Base-by-base conservation (phyloP, 306 rosid species). In the Vigna hirtella region DNA sequence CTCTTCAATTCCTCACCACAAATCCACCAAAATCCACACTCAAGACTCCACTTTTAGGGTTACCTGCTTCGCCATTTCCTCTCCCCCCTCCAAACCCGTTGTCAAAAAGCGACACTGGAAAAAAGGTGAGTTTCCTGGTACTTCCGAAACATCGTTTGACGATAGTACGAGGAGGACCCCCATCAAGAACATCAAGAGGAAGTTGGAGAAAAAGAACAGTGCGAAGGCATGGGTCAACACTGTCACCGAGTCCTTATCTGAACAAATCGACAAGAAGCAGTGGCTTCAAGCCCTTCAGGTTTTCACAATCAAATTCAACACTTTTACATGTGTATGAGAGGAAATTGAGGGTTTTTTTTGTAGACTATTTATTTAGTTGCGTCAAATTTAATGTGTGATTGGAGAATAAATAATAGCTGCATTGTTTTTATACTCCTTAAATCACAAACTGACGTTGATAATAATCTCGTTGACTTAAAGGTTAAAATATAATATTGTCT, bases 201-300 rank as follows among this genome's bases (percentile, higher is more conserved):
- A 89, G 67, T 43, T 91, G 74, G 99, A 93, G 66, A 86, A 85
- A 11, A 91, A 87, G 77, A 59, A 76, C 66, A 55, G 85, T 24
- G 98, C 99, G 34, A 96, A 93, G 73, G 98, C 94, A 1, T 96
- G 96, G 99, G 98, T 66, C 80, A 89, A 77, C 82, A 96, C 99
- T 77, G 98, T 96, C 77, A 91, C 99, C 5, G 98, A 96, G 82
- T 79, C 93, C 85, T 83, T 96, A 55, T 86, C 86, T 1, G 93
- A 91, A 36, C 79, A 77, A 62, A 82, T 96, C 63, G 82, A 87
- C 16, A 96, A 93, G 50, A 96, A 93, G 71, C 93, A 89, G n/a
- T 96, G 99, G 99, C 83, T 88, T 76, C 97, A 89, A 84, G 97
- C 99, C n/a, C 93, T 96, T 36, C 82, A 96, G 99, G 99, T 78